phyloP scores from a whole-genome alignment of 768 basidiomycete species.

The Mycena olivaceomarginata region DNA sequence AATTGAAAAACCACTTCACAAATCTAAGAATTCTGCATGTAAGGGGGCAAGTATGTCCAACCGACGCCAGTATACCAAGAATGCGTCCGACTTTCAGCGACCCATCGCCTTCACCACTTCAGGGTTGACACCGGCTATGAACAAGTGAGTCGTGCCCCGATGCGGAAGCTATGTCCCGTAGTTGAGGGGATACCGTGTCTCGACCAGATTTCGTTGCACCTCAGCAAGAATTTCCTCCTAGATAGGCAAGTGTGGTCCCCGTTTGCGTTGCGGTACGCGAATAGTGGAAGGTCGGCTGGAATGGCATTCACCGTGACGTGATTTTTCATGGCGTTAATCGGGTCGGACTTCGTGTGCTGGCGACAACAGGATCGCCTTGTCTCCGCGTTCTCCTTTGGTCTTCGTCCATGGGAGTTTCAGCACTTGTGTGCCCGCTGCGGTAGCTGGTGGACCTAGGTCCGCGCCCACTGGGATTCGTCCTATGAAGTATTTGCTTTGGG shows the following conservation, averaged over 20 bases:
- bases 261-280: background rate
- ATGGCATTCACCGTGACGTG: background rate
- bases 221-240: background rate
- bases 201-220: background rate
- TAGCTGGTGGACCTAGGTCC: no score
- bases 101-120: background rate
- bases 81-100: background rate
- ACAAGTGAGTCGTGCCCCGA: background rate
- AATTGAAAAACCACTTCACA: no score
- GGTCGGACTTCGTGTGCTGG: background rate
- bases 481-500: no score
- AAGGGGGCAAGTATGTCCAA: no score
- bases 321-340: background rate
- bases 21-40: no score
- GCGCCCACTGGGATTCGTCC: no score
- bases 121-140: background rate
- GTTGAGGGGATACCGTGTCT: background rate
- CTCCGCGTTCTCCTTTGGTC: background rate
- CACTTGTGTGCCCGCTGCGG: no score
- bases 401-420: background rate
- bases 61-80: no score
- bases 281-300: background rate
- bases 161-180: background rate
- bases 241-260: background rate
- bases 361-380: background rate